Evolutionary conservation across 768 basidiomycete genomes (phyloP), one percentile per base, ranked within the genome.

Genomic region (Pisolithus microcarpus): DNA sequence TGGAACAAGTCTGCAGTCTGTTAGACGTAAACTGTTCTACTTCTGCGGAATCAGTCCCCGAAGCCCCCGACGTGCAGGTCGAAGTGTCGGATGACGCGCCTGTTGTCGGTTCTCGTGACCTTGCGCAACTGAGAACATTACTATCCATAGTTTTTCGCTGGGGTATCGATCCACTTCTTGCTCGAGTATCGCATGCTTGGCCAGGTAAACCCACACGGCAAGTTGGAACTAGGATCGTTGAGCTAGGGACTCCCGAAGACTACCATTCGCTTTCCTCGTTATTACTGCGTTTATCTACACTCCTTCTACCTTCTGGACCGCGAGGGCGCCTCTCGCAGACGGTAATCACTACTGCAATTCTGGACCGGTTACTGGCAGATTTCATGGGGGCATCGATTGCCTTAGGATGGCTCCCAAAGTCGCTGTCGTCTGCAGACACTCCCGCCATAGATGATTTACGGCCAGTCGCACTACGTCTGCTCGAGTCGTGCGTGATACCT

Each of bases 391-490:
- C 84, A 8, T 73, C 79, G 28, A 72, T 90, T 6, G 65, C 77
- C 8, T 67, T 91, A 7, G 89, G 85, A 2, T 91, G 88, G 88
- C 71, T 87, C 7, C 85, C 84, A 5, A 80, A 77, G 58, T 68
- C 73, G 0, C 60, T 75, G 8, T 64, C 70, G 6, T 64, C 69
- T 0, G 70, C 74, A 13, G 55, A 67, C 0, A 60, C 67, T 28
- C 70, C 65, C n/a, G 62, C 73, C 31, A 56, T 76, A 21, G 75
- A 82, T 50, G 62, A 70, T 43, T 60, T 82, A 15, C 75, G 80
- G 5, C 76, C 80, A 1, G 56, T 73, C 31, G 70, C 77, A 3
- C 71, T 81, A 58, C 80, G 78, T 49, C 63, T 90, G 21, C 67
- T 89, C 38, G 74, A 74, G 55, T 72, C 77, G 88, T 89, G 71